Percentiles rank a stretch among this genome's conserved stretches.
phyloP scores from a whole-genome alignment of 2,329 filamentous ascomycete genomes.

The Ascochyta rabiei region DNA sequence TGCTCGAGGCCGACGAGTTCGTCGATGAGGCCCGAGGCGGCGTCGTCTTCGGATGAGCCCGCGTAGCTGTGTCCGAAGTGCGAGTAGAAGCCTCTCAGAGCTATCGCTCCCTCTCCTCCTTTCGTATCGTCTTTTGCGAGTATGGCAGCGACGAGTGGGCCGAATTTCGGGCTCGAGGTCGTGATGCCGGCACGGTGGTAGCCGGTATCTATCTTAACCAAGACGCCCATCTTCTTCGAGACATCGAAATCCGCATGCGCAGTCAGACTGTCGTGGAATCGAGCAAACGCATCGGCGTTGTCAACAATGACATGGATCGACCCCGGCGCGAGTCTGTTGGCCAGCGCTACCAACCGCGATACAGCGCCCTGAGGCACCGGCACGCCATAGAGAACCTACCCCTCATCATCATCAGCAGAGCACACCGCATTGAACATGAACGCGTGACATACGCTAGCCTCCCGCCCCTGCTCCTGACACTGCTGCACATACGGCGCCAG shows the following conservation, averaged over 20 bases:
- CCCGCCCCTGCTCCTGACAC: conserved; percentile 60
- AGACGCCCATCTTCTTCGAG: conserved; percentile 57
- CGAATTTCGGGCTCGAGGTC: conserved; percentile 56
- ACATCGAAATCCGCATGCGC: not conserved
- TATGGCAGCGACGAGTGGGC: conserved; percentile 57
- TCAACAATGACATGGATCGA: conserved; percentile 72
- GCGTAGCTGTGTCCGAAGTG: conserved; percentile 77
- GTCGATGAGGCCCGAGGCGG: conserved; percentile 62
- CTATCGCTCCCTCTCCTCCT: conserved; percentile 11
- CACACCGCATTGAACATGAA: not conserved
- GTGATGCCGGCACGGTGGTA: conserved; percentile 72
- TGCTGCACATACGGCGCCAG: conserved; percentile 66
- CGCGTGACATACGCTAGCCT: conserved; percentile 61
- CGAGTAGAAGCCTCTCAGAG: conserved; percentile 71
- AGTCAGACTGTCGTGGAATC: conserved; percentile 50
- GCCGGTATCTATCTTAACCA: conserved; percentile 78
- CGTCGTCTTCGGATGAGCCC: conserved; percentile 60
- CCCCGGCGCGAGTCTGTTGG: conserved; percentile 58
- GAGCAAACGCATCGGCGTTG: conserved; percentile 59
- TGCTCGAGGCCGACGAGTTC: conserved; percentile 64
- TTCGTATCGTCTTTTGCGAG: conserved; percentile 28
- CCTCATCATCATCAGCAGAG: not conserved
- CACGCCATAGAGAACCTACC: conserved; percentile 72
- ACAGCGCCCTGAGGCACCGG: conserved; percentile 68
- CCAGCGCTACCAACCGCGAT: conserved; percentile 64